Evolutionary conservation across 2,329 filamentous ascomycete species (phyloP).

Genomic region (Sarocladiaceae sp.): DNA sequence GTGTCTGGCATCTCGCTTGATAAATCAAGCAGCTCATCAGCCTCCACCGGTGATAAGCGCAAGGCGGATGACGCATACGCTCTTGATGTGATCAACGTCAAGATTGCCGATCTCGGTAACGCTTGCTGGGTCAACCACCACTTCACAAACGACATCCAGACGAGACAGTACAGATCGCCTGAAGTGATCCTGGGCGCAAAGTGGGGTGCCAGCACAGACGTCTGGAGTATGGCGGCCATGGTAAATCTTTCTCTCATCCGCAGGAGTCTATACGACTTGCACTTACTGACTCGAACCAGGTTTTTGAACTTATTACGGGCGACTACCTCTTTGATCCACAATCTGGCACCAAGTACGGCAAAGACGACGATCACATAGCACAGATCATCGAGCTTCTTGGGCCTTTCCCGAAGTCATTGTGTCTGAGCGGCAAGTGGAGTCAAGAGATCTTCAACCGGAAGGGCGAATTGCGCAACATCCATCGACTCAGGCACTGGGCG

Average conservation of each 20-base stretch:
- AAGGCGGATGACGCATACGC: slow-evolving; percentile 50
- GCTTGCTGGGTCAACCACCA: slow-evolving; percentile 98
- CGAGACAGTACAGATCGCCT: slow-evolving; percentile 90
- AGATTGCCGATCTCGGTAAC: slow-evolving; percentile 97
- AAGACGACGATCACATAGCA: slow-evolving; percentile 98
- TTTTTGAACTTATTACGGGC: slow-evolving; percentile 95
- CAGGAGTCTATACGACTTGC: background rate
- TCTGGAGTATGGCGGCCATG: slow-evolving; percentile 99
- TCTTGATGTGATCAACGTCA: slow-evolving; percentile 85
- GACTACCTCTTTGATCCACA: slow-evolving; percentile 98
- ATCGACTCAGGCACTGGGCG: slow-evolving; percentile 92
- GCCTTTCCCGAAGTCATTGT: slow-evolving; percentile 86
- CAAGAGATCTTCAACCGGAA: slow-evolving; percentile 99
- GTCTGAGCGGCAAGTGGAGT: slow-evolving; percentile 90
- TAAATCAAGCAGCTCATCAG: slow-evolving; percentile 51
- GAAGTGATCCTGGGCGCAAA: slow-evolving; percentile 95
- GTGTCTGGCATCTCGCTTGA: slow-evolving; percentile 93
- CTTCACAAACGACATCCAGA: slow-evolving; percentile 99
- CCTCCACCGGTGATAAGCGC: slow-evolving; percentile 55
- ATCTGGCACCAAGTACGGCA: slow-evolving; percentile 97
- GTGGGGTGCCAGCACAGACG: slow-evolving; percentile 98
- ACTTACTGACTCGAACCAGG: slow-evolving; percentile 41
- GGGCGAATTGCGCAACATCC: slow-evolving; percentile 94
- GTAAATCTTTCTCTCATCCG: slow-evolving; percentile 48
- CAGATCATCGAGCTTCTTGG: slow-evolving; percentile 97